Evolutionary conservation across 805 yeast species (phyloP), one percentile per base, ranked within the genome.

Genomic region (Metschnikowia chrysomelidarum): DNA sequence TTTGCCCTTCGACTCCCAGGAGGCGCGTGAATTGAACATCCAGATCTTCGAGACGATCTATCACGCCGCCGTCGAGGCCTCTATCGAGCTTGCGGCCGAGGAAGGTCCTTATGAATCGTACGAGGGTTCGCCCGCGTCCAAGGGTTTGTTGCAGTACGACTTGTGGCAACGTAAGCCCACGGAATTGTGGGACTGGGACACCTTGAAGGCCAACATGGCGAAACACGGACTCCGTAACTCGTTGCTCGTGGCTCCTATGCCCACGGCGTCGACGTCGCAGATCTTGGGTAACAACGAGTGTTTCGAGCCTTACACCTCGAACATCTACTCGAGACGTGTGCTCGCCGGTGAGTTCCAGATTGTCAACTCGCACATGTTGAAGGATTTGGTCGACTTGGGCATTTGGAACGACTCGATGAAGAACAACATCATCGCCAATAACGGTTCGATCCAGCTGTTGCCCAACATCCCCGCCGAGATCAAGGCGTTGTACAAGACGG

Each of bases 231-330:
- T 76, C 29, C 68, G 82, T 60, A 76, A 76, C 60, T 76, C 82
- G 23, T 63, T 76, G 46, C 67, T 76, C 46, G 79, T 76, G 43
- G 82, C 82, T 1, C 80, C 80, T 42, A 76, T 76, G 82, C 82
- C 82, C 27, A 76, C 82, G 40, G 81, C 81, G n/a, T 76, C 81
- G 16, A 76, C 81, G 4, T 76, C 81, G 7, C 82, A 76, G 56
- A 76, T 76, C 42, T 65, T 76, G 52, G 82, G 81, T 46, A 71
- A 69, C 57, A 76, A 74, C 51, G 82, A 76, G 56, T 76, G 81
- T 55, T 76, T 76, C 53, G 82, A 76, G 58, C 82, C 82, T 24
- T 75, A 69, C 59, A 76, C 82, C 19, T 76, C 81, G 16, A 76
- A 76, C 56, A 76, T 76, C 50, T 76, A 76, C 57, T 71, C 79